Evolutionary conservation across 495 filamentous ascomycete species (phyloP), one percentile per base, ranked within the genome.

Genomic region (Penicillium psychrofluorescens): DNA sequence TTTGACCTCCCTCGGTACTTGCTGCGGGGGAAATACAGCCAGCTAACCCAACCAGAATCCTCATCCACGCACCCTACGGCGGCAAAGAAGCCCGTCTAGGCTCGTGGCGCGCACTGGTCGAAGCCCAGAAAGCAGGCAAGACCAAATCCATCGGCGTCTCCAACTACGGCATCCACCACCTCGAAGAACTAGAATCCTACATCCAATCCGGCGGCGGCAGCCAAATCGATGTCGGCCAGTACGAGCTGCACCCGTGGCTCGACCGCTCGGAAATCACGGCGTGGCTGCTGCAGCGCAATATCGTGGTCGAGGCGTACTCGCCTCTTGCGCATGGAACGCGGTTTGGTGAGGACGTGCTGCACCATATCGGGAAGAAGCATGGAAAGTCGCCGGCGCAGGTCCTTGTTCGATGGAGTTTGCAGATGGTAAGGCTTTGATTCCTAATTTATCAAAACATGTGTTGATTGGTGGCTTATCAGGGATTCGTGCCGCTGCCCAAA

Each of bases 201-300:
- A 88, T 90, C 54, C 74, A 79, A 48, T 67, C 77, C 45, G 85
- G 84, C 6, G 81, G 78, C 44, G 87, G 82, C 11, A 86, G 86
- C 12, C 70, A 88, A 13, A 73, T 96, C 49, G 83, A 80, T 44
- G 85, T 95, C 4, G 88, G 86, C 8, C 90, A 95, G 61, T 86
- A 85, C 51, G 90, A 95, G 62, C 58, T 95, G 12, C 90, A 96
- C 51, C 90, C 90, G 0, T 95, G 87, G 86, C 75, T 84, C 9
- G 74, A 81, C 16, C 75, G 86, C 10, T 68, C 70, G 2, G 86
- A 90, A 54, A 88, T 96, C 31, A 78, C 79, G 9, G 71, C 81
- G 46, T 95, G 90, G 85, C 83, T 81, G 45, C 59, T 75, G 46
- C 70, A 76, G 47, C 69, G 85, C 8, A 77, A 79, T 2, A 77